Evolutionary conservation across 1,284 basidiomycete genomes (phyloP), one percentile per base, ranked within the genome.

Genomic region (Naganishia cerealis): DNA sequence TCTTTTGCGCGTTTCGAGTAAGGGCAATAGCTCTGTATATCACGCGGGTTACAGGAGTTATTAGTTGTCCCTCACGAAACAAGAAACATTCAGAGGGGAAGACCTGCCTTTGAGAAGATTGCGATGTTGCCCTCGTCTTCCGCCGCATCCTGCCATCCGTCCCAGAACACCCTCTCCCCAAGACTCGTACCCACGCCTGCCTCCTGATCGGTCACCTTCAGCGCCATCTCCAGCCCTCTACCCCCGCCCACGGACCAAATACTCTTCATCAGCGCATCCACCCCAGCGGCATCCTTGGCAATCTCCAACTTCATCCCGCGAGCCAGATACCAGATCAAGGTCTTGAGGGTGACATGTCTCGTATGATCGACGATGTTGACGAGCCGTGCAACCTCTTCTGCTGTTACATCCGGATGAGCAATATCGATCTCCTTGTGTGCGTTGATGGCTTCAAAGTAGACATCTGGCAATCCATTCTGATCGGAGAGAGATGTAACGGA

Each of bases 61-160:
- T 39, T 15, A 29, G 24, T n/a, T 59, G 53, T 65, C 26, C 33
- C 29, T 24, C 15, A 24, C 24, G 18, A n/a, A 16, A 15, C 26
- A 33, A 33, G 24, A 42, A 29, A 21, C 10, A 18, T 42, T 16
- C 6, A 36, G 50, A 57, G 4, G 39, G 2, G 29, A 42, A 12
- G 46, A 59, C 77, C 70, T 57, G 79, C 79, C 74, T 80, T 81
- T 10, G 78, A 79, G 63, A 81, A 81, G 36, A 82, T 73, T 16
- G 78, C 67, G 18, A 73, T 53, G 36, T 62, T 67, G 55, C 69
- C 70, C 29, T 53, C 54, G 9, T 67, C 43, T n/a, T 70, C 72
- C 16, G 70, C 56, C 16, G 67, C 52, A 16, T 50, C 26, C 54
- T 57, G 54, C 73, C 73, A 74, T 6, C 57, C 66, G 36, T 72